A percentile compares a stretch with the other conserved stretches of the same genome.
Conservation (phyloP, 139 green algal genomes). For the Ettlia oleoabundans region DNA sequence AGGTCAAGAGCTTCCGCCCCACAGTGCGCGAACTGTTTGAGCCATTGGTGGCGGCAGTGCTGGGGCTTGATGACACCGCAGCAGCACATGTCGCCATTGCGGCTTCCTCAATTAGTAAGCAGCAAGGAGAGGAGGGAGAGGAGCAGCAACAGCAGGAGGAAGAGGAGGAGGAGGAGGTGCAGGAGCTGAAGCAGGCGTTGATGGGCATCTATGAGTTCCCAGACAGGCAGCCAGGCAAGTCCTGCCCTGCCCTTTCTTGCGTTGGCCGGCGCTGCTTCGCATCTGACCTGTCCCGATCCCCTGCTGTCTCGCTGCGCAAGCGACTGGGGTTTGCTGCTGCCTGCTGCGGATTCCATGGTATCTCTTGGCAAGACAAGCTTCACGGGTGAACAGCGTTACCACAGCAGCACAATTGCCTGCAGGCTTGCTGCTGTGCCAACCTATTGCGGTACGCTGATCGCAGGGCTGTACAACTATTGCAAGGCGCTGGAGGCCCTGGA, state of each 20-base stretch:
- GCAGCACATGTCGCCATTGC: background rate
- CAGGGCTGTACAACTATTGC: constrained; percentile 61
- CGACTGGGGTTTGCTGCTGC: no score
- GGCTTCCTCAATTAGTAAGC: background rate
- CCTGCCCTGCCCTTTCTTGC: no score
- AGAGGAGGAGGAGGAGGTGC: background rate
- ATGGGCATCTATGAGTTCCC: constrained; percentile 43
- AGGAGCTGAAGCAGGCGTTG: constrained; percentile 17
- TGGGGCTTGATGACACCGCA: background rate
- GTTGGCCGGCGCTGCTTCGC: no score
- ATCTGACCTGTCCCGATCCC: no score
- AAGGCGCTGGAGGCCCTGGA: constrained; percentile 61
- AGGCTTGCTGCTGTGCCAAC: no score
- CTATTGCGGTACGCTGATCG: background rate
- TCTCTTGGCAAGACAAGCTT: no score
- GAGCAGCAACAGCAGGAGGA: background rate
- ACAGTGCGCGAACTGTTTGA: constrained; percentile 3
- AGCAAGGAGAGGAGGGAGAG: background rate
- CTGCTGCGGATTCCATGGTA: no score
- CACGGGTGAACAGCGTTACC: no score
- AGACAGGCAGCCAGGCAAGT: constrained; percentile 20
- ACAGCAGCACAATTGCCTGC: no score
- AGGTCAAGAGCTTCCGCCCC: constrained; percentile 34
- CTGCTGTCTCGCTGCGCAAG: no score
- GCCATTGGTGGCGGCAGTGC: constrained; percentile 10